Conservation (phyloP, 2,329 filamentous ascomycete species). For the Thielaviopsis euricoi region DNA sequence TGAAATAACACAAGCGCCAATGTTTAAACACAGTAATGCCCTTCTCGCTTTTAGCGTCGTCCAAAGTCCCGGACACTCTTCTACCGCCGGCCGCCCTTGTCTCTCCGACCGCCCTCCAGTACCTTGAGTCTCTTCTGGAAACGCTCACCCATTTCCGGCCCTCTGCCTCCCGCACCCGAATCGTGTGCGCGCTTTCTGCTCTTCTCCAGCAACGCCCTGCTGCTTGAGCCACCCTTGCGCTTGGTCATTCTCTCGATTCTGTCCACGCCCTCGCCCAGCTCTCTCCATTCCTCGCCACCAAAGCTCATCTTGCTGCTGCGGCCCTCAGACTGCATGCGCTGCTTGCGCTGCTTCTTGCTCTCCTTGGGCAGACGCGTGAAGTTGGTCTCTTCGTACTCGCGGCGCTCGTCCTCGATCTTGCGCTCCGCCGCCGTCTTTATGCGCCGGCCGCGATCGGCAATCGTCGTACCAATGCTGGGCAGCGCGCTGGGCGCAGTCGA, state of each 20-base stretch:
- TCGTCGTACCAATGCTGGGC: constrained; percentile 84
- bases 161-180: constrained; percentile 38
- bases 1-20: not conserved
- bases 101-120: constrained; percentile 29
- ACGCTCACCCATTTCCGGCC: constrained; percentile 50
- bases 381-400: constrained; percentile 82
- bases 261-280: constrained; percentile 70
- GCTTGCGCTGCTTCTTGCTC: constrained; percentile 74
- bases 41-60: not conserved
- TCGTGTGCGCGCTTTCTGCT: constrained; percentile 68
- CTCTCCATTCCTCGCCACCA: constrained; percentile 87
- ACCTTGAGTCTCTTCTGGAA: constrained; percentile 55
- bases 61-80: not conserved
- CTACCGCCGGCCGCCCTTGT: constrained; percentile 18
- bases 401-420: constrained; percentile 60
- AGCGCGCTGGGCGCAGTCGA: constrained; percentile 66
- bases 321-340: constrained; percentile 29
- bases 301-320: constrained; percentile 41
- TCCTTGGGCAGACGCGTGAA: constrained; percentile 73
- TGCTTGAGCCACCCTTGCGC: constrained; percentile 42
- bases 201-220: constrained; percentile 55
- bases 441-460: constrained; percentile 60
- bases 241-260: constrained; percentile 71
- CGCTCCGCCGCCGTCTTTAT: constrained; percentile 64
- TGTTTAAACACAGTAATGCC: not conserved